A percentile compares a stretch with the other conserved stretches of the same genome.
Evolutionary conservation across 202 grass and related monocot species (phyloP).

Genomic region (Schoenoplectus tabernaemontani): DNA sequence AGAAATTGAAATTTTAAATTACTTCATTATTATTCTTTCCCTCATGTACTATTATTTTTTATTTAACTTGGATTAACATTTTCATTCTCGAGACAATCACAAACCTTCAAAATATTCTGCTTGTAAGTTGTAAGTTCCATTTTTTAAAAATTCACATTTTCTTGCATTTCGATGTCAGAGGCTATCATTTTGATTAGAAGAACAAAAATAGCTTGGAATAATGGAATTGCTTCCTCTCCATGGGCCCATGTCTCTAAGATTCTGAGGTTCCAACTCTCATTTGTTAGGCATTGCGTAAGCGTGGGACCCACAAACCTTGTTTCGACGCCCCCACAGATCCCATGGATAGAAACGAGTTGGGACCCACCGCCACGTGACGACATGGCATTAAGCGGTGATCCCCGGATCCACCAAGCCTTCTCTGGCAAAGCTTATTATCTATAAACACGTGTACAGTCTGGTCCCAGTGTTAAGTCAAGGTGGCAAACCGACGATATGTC

Average conservation of each 20-base stretch:
- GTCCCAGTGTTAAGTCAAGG: neutral
- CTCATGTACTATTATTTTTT: neutral
- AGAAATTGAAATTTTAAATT: neutral
- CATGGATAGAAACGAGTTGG: neutral
- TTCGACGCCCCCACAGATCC: neutral
- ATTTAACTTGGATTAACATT: neutral
- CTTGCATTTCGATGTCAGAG: neutral
- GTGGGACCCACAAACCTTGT: conserved; percentile 2
- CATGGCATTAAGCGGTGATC: conserved; percentile 12
- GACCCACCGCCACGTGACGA: conserved; percentile 16
- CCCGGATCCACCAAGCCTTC: neutral
- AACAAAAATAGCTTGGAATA: neutral
- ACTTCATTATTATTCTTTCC: neutral
- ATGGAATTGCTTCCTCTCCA: neutral
- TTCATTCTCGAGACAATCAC: neutral
- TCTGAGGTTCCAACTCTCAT: neutral
- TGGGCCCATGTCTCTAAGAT: neutral
- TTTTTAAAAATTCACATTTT: neutral
- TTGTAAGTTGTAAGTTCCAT: neutral
- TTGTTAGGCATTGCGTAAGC: conserved; percentile 9
- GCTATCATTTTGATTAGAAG: neutral
- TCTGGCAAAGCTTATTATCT: neutral
- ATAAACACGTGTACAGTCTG: neutral
- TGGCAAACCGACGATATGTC: conserved; percentile 8
- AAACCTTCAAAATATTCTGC: neutral